These are phyloP conservation scores for Nemania sp. DNA, from an alignment of 2,329 filamentous ascomycete species.

Conservation along the genomic window DNA sequence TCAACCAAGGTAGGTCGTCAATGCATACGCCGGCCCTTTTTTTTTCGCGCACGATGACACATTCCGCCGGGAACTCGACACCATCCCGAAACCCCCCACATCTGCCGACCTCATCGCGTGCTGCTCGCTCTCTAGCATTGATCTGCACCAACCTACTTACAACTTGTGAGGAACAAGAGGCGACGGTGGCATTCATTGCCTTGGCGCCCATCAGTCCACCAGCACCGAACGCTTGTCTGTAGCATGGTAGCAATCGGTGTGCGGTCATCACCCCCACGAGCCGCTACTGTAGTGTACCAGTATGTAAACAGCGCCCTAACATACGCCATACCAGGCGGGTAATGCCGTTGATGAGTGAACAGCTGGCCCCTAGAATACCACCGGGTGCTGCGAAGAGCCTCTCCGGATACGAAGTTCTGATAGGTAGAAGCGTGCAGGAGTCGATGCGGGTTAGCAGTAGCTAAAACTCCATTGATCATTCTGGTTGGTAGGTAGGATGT, in stretches of 20 bases:
- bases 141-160: neutral
- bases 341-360: constrained; percentile 1
- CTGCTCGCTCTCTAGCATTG: too few species aligned
- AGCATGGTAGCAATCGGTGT: neutral
- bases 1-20: constrained; percentile 6
- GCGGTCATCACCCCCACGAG: neutral
- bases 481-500: neutral
- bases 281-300: neutral
- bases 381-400: constrained; percentile 3
- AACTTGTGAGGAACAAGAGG: constrained; percentile 1
- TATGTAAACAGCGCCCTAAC: constrained; percentile 13
- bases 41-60: constrained; percentile 16
- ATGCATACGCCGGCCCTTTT: constrained; percentile 6
- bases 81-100: neutral
- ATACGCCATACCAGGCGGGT: constrained; percentile 3
- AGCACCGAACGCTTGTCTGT: constrained; percentile 2
- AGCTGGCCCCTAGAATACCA: neutral
- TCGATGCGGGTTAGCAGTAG: neutral
- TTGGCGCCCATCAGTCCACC: constrained; percentile 9
- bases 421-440: constrained; percentile 21
- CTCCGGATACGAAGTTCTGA: neutral
- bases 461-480: constrained; percentile 4
- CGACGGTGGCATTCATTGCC: constrained; percentile 6
- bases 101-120: neutral
- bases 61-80: constrained; percentile 11